Base-by-base conservation (phyloP, 1,284 basidiomycete species). In the Sanguinoderma infundibulare region DNA sequence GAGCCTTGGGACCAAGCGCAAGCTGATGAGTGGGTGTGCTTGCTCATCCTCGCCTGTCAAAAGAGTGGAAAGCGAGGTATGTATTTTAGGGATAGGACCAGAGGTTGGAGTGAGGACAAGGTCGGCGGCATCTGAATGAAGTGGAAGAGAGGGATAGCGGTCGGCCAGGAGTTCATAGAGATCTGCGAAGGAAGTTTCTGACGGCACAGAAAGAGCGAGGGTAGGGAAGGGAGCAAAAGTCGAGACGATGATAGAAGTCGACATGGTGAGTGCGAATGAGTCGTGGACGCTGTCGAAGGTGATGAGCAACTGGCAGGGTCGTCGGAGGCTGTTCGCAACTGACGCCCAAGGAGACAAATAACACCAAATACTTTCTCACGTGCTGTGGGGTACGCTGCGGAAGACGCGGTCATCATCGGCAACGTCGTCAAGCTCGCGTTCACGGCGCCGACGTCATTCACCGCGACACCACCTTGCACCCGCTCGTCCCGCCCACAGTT, bases 211-310 rank as follows among this genome's bases (percentile, higher is more conserved):
- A 57, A 95, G 78, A 14, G 87, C 84, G 26, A 94, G 76, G 1
- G 91, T 88, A 0, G 89, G 83, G 74, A 93, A 93, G 2, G 93
- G 92, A 14, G 88, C 72, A 70, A 94, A 94, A 1, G 91, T 80
- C 9, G 89, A 86, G 64, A 94, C 81, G 64, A 94, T 82, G 52
- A 94, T 73, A 57, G 79, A 81, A 60, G 78, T 80, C 47, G 78
- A 77, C 79, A 82, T 83, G 64, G 62, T 64, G 57, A n/a, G n/a
- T 9, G 32, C 35, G 35, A 22, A 39, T 47, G 17, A 24, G 22
- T 2, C n/a, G 49, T 56, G 44, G 57, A 20, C 57, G 63, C 38
- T 35, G 60, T 53, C 12, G 51, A 49, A 47, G 53, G 47, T 22
- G 42, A 51, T 44, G 62, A 59, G 57, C 57, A 3, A 5, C 26